Evolutionary conservation across 208 protist species (phyloP).

Genomic region (Acanthamoeba lenticulata): DNA sequence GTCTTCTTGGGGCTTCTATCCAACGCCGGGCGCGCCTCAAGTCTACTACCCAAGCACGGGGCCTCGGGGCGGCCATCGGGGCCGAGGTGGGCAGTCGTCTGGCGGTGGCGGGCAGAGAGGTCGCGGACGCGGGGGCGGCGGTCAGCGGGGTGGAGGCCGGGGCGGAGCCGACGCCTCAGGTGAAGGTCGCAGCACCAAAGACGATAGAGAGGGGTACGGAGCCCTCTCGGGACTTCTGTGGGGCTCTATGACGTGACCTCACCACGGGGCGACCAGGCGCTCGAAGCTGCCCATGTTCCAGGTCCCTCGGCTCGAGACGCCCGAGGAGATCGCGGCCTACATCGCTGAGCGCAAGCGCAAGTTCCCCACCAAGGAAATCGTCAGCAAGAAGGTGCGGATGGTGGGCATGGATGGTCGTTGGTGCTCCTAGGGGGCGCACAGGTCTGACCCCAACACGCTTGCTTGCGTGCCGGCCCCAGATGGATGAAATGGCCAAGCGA

Average conservation of each 20-base stretch:
- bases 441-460: background rate
- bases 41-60: background rate
- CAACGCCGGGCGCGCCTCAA: background rate
- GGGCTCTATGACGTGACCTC: background rate
- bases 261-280: background rate
- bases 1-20: background rate
- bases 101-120: background rate
- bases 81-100: background rate
- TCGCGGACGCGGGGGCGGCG: background rate
- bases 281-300: background rate
- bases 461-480: background rate
- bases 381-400: conserved; percentile 10
- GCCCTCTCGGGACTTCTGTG: background rate
- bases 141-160: background rate
- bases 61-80: background rate
- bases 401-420: background rate
- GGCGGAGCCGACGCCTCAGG: background rate
- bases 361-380: conserved; percentile 44
- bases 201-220: background rate
- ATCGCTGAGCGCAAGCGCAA: conserved; percentile 22
- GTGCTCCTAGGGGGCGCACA: background rate
- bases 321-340: conserved; percentile 42
- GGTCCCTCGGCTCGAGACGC: background rate
- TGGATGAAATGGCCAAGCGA: conserved; percentile 29
- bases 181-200: background rate